Conservation (phyloP, 73 alveolate species). For the Tetrahymena malaccensis region DNA sequence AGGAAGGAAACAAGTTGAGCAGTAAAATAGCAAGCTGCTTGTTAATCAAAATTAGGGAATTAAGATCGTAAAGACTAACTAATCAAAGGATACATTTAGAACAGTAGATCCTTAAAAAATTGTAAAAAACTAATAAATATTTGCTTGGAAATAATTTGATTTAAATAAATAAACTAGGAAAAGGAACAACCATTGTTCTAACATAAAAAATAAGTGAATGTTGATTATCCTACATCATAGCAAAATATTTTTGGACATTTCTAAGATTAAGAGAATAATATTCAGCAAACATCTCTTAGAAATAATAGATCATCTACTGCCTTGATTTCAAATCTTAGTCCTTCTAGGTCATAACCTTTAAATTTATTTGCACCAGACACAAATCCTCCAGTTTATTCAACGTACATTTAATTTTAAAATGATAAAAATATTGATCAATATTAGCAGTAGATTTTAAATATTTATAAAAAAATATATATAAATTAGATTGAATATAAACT, state of each 20-base stretch:
- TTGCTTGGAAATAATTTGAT: not conserved
- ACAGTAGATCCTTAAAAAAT: not conserved
- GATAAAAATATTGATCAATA: not conserved
- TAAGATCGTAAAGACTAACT: not conserved
- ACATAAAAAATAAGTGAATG: not conserved
- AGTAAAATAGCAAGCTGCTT: not conserved
- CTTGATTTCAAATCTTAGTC: not conserved
- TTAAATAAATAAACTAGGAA: not conserved
- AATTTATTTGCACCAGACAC: not conserved
- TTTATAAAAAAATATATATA: not conserved
- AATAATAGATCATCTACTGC: not conserved
- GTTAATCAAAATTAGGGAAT: not conserved
- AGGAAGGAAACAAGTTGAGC: not conserved
- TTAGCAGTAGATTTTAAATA: too few species aligned
- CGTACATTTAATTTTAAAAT: not conserved
- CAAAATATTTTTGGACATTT: not conserved
- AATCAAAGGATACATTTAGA: not conserved
- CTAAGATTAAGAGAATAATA: not conserved
- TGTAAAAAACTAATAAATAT: not conserved
- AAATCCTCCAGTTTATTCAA: not conserved
- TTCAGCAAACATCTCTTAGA: not conserved
- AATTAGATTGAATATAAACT: not conserved
- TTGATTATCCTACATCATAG: not conserved
- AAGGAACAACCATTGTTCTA: not conserved
- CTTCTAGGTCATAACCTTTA: not conserved